Evolutionary conservation across 805 yeast species (phyloP).

Genomic region (Saturnispora serradocipensis): DNA sequence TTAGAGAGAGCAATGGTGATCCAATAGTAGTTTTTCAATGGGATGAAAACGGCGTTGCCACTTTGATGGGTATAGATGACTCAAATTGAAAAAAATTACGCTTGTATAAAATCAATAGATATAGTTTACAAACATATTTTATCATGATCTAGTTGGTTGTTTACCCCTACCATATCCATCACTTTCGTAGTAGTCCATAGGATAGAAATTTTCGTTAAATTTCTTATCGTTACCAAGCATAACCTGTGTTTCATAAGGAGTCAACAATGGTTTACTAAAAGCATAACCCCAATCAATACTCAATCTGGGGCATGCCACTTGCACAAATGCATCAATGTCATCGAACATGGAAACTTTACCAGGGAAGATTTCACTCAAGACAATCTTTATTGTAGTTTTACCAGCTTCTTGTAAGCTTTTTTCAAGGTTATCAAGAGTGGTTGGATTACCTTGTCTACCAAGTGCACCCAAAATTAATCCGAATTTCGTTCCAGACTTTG

Average conservation of each 20-base stretch:
- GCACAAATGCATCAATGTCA: constrained; percentile 90
- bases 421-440: constrained; percentile 64
- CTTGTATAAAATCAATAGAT: background rate
- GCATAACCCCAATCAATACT: constrained; percentile 99
- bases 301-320: constrained; percentile 93
- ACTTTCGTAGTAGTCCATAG: constrained; percentile 90
- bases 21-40: constrained; percentile 35
- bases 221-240: constrained; percentile 62
- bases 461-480: constrained; percentile 88
- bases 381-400: constrained; percentile 65
- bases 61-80: constrained; percentile 60
- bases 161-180: constrained; percentile 91
- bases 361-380: constrained; percentile 89
- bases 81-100: constrained; percentile 11
- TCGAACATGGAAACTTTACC: constrained; percentile 85
- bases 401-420: constrained; percentile 43
- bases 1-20: constrained; percentile 23
- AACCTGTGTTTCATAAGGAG: constrained; percentile 96
- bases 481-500: constrained; percentile 50
- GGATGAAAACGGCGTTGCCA: constrained; percentile 53
- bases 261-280: constrained; percentile 78
- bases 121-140: background rate
- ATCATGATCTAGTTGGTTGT: constrained; percentile 38
- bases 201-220: constrained; percentile 63
- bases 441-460: constrained; percentile 89